Base-by-base conservation (phyloP, 1,284 basidiomycete species). In the Somion occarium region DNA sequence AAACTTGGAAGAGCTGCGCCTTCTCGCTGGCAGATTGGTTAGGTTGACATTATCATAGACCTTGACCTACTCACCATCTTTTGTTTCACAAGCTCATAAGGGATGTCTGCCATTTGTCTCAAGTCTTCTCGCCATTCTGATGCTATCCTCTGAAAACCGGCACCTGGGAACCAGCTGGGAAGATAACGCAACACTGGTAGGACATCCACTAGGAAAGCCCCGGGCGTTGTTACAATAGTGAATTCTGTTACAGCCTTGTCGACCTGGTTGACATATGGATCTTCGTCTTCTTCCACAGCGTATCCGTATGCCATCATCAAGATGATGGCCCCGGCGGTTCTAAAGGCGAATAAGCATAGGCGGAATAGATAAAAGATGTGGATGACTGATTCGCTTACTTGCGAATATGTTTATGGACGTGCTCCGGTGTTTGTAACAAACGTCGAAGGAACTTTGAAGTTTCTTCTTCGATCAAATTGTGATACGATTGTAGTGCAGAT, bases 401-500 rank as follows among this genome's bases (percentile, higher is more conserved):
- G 27, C 54, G 54, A 19, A 56, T 53, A 39, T 56, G 54, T 15
- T 22, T 45, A 15, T 26, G n/a, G 7, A 56, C 23, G 23, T 58
- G 51, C 9, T 55, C 55, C 5, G 59, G 59, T 22, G 51, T 46
- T 1, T 53, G 53, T 12, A 59, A 46, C n/a, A 62, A 42, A 25
- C 53, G 50, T 12, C 44, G 52, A 27, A 65, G 56, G 41, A 61
- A 60, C 26, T 44, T 42, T 42, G 52, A 53, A 5, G 60, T 83
- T 57, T 75, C 74, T 22, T 69, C 68, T 55, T 73, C 62, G 37
- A 85, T 68, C 27, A 83, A 68, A 0, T 77, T 76, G 44, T 78
- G 66, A 58, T 83, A 85, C 2, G 65, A 59, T 30, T 24, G 5
- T 5, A 44, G 5, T 12, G 7, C 4, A 20, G 48, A 5, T 4